Base-by-base conservation (phyloP, 345 rosid species). In the Eucalyptus pauciflora region DNA sequence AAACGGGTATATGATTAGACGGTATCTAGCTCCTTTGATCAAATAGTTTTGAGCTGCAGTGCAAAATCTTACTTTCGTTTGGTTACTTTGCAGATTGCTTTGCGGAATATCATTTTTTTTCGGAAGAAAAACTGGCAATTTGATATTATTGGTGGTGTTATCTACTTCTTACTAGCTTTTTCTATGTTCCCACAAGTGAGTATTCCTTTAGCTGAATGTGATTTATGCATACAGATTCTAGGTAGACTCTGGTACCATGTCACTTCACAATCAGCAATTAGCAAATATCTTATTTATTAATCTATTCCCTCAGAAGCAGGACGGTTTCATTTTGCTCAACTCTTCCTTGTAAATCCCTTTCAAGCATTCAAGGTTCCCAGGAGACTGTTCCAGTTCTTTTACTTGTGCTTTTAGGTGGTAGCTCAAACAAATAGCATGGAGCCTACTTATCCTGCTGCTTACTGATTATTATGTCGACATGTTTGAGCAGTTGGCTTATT, bases 101-200 rank as follows among this genome's bases (percentile, higher is more conserved):
- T 97, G 92, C 98, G 99, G 91, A 98, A 98, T 92, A 97, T 98
- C 91, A 91, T 98, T 95, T 97, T 97, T 94, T 98, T 98, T 81
- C 96, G 99, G 90, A 97, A 96, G 94, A 97, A 95, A 94, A 98
- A 98, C 91, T 97, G 98, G 99, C 99, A 97, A 80, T 97, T 98
- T 89, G 99, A 98, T 94, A 94, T 97, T 90, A 98, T 98, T 88
- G 99, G 99, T 89, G 99, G 99, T 89, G 91, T 97, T 89, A 94
- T 98, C 91, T 98, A 98, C 93, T 98, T 98, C 80, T 86, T 96
- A 85, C 89, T 97, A 93, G 97, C 93, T 88, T 98, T 96, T 89
- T 98, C 99, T 37, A 91, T 94, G 94, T 97, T 98, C 91, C 99
- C 99, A 27, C 99, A 95, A 96, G 99, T 98, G 89, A 85, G 94